phyloP scores from a whole-genome alignment of 257 asterid species.

The Penstemon newberryi region DNA sequence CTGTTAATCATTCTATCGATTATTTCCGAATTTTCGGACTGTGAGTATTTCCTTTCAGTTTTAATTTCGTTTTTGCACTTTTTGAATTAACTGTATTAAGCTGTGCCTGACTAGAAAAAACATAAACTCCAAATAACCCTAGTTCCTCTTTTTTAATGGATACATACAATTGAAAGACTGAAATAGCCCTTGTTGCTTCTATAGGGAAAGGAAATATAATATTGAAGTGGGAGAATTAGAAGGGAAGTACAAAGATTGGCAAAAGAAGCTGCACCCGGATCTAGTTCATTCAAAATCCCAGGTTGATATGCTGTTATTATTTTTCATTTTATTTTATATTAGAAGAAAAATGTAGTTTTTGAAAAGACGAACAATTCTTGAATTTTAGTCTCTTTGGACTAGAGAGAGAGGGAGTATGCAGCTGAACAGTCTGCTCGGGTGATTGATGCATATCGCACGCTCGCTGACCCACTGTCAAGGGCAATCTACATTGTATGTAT shows the following conservation, averaged over 20 bases:
- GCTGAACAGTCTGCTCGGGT: conserved; percentile 96
- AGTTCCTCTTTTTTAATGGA: neutral
- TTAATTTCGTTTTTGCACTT: neutral
- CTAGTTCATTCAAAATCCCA: conserved; percentile 84
- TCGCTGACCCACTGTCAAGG: conserved; percentile 71
- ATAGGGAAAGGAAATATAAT: conserved; percentile 62
- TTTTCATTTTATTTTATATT: neutral
- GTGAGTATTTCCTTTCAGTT: conserved; percentile 46
- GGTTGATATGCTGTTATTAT: conserved; percentile 40
- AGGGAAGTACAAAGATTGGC: conserved; percentile 90
- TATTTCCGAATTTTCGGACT: conserved; percentile 77
- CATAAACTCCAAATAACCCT: neutral
- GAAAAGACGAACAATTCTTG: conserved; percentile 8
- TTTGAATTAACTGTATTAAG: neutral
- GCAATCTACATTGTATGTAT: conserved; percentile 77
- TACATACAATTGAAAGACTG: neutral
- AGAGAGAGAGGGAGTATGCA: conserved; percentile 90
- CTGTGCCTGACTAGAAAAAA: neutral
- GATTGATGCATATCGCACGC: conserved; percentile 82
- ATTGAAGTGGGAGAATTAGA: conserved; percentile 60
- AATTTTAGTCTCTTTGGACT: conserved; percentile 26
- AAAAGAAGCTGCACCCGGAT: conserved; percentile 97
- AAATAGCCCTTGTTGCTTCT: conserved; percentile 23
- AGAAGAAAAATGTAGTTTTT: neutral
- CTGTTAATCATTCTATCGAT: conserved; percentile 64